Evolutionary conservation across 371 early-diverging fungal species (phyloP).

Genomic region (Apophysomyces sp.): DNA sequence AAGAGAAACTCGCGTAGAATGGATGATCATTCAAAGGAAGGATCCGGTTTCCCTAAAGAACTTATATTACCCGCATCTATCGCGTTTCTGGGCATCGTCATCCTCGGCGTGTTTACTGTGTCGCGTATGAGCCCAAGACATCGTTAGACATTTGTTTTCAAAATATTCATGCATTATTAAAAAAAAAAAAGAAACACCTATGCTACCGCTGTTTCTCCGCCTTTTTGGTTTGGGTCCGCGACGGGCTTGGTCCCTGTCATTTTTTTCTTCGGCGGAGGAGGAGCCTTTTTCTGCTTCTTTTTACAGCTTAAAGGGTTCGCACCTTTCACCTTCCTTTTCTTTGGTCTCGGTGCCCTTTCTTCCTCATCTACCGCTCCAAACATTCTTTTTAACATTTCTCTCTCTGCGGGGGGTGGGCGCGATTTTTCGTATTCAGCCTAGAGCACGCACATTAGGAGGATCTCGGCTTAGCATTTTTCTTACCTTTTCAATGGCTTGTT

Average conservation of each 20-base stretch:
- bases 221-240: background rate
- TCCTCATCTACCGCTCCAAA: background rate
- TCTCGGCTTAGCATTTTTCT: background rate
- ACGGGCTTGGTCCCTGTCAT: constrained; percentile 10
- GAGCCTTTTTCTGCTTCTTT: constrained; percentile 64
- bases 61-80: constrained; percentile 57
- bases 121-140: constrained; percentile 19
- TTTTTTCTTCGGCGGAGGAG: constrained; percentile 25
- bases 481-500: constrained; percentile 45
- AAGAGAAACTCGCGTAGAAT: background rate
- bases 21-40: background rate
- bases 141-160: constrained; percentile 6
- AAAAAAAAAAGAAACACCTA: background rate
- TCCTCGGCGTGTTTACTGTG: constrained; percentile 54
- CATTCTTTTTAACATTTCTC: constrained; percentile 47
- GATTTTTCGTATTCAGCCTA: constrained; percentile 40
- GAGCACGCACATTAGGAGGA: background rate
- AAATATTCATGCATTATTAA: background rate
- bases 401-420: constrained; percentile 54
- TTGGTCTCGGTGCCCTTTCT: constrained; percentile 13
- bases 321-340: constrained; percentile 54
- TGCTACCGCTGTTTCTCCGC: background rate
- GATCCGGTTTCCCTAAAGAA: constrained; percentile 44
- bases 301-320: constrained; percentile 88
- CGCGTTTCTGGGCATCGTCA: constrained; percentile 54